Base-by-base conservation (phyloP, 2,329 filamentous ascomycete genomes). In the Alternaria infectoria region DNA sequence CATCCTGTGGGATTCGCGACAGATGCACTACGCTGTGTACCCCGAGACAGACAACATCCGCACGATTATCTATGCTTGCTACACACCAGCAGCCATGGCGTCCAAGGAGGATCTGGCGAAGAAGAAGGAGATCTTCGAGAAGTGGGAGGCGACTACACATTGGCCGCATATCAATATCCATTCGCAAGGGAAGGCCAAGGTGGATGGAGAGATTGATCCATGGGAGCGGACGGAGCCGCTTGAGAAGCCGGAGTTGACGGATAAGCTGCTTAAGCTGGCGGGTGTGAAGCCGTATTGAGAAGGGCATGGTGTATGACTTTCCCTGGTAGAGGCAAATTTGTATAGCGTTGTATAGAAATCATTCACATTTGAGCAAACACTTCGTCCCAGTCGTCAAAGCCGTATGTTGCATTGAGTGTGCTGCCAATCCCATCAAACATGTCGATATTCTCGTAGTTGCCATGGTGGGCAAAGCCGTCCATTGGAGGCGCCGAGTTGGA, bases 1-100 rank as follows among this genome's bases (percentile, higher is more conserved):
- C 57, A 76, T 84, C 5, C 71, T 85, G 5, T 84, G 83, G 83
- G 83, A 85, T 62, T 83, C 81, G 5, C 74, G 84, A 5, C 82
- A 82, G 5, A 80, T 85, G 52, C 84, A 86, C 69, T 85, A 69
- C 50, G 63, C 62, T 8, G 59, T 64, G 19, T 63, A 67, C 30
- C 65, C 68, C 3, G 46, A 65, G 46, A 61, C 59, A 11, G 62
- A 69, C 12, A 65, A 49, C 9, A 59, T 69, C 45, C 60, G 68
- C 10, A 59, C 63, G 13, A 62, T 69, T 6, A 62, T 64, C 25
- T 73, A 73, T 32, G 61, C 68, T 0, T 73, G 69, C 56, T 68
- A 61, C 21, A 68, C 51, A 11, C 70, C 69, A 5, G 68, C 63
- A 2, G 57, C 46, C 4, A 66, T 69, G 44, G 68, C 59, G 30